A percentile compares a stretch with the other conserved stretches of the same genome.
Conservation (phyloP, 768 basidiomycete genomes). For the Tricholoma terreum region DNA sequence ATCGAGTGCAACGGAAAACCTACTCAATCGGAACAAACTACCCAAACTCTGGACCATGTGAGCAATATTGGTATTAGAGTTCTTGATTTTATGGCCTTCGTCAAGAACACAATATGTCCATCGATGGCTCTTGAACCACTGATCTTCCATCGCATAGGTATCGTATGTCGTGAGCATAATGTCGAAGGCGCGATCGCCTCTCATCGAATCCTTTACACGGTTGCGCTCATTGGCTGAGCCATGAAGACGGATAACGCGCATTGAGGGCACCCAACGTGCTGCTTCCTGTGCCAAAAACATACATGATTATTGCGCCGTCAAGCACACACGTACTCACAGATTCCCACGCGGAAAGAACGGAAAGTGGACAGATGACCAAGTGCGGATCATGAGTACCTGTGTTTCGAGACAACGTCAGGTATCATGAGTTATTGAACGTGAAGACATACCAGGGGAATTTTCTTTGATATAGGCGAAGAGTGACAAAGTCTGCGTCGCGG, state of each 20-base stretch:
- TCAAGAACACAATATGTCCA: constrained; percentile 63
- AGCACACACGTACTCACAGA: constrained; percentile 29
- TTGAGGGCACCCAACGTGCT: constrained; percentile 51
- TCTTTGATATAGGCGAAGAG: constrained; percentile 70
- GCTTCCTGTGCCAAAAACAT: constrained; percentile 36
- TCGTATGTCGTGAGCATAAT: constrained; percentile 74
- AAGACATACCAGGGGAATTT: constrained; percentile 33
- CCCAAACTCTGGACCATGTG: constrained; percentile 54
- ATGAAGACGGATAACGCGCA: constrained; percentile 59
- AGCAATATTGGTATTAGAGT: constrained; percentile 52
- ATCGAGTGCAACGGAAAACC: constrained; percentile 1
- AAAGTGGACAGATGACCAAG: constrained; percentile 71
- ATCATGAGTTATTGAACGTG: neutral
- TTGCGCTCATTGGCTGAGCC: constrained; percentile 51
- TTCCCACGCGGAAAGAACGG: constrained; percentile 61
- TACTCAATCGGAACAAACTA: constrained; percentile 55
- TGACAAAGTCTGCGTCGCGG: constrained; percentile 42
- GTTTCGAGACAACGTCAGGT: neutral
- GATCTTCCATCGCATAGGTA: constrained; percentile 50
- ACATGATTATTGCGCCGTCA: neutral
- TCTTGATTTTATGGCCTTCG: constrained; percentile 74
- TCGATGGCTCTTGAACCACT: constrained; percentile 57
- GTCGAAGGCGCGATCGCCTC: constrained; percentile 41
- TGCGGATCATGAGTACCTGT: constrained; percentile 53
- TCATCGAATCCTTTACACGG: constrained; percentile 47